Base-by-base conservation (phyloP, 495 filamentous ascomycete species). In the Aspergillus taichungensis region DNA sequence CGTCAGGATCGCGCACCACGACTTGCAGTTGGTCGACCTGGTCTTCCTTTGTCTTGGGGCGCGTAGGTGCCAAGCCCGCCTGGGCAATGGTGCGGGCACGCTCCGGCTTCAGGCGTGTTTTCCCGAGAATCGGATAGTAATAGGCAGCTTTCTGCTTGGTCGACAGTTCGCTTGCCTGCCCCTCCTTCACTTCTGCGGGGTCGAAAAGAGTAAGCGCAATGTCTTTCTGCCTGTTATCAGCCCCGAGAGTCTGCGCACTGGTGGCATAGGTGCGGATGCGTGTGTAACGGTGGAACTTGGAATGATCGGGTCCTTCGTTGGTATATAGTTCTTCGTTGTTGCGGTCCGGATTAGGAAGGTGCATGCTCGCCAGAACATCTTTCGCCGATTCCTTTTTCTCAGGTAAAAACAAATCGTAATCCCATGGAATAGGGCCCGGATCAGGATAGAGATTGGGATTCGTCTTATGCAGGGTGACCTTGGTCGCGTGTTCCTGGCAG, bases 101-200 rank as follows among this genome's bases (percentile, higher is more conserved):
- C 52, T 75, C 72, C 5, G 78, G 75, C 64, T 80, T 75, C 27
- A 85, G 65, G 13, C 72, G 70, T 27, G 73, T 75, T 56, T 77
- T 82, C 64, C 87, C 84, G 43, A 86, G 65, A 50, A 97, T 78
- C 0, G 90, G 88, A 54, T 96, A 97, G 60, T 89, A 96, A 64
- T 87, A 96, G 7, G 87, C 90, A 13, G 77, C 92, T 52, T 76
- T 81, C 56, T 79, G 79, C 47, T 78, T 70, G 30, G 43, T 37
- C 4, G 43, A 14, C 31, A 27, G 11, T 13, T 36, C 10, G 14
- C 34, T 30, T 6, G 9, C 6, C 46, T 33, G 31, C n/a, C 41
- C 34, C 31, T 52, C 46, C 12, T 61, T 57, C 8, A 51, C 46
- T 8, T 61, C 49, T 45, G 83, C 79, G 30, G 76, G 77, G 47